Evolutionary conservation across 306 rosid genomes (phyloP).

Genomic region (Rosa chinensis): DNA sequence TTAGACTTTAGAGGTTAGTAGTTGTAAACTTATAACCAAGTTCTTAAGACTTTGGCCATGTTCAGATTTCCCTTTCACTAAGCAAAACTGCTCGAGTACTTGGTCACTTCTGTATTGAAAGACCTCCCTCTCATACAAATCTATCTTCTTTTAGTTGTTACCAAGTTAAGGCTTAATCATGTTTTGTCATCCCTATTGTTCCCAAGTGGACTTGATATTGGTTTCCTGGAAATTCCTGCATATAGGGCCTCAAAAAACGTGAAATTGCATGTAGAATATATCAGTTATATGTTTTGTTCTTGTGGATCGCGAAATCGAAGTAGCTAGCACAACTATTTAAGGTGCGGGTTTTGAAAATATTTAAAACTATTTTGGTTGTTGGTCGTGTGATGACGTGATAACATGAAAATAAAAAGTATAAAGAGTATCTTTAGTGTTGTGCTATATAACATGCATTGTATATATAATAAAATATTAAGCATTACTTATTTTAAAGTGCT

Average conservation of each 20-base stretch:
- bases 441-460: no score
- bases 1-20: neutral
- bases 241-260: neutral
- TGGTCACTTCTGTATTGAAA: neutral
- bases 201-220: constrained; percentile 12
- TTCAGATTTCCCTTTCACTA: constrained; percentile 10
- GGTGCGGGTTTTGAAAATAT: no score
- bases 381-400: no score
- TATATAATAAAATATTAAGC: no score
- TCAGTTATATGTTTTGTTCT: neutral
- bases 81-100: constrained; percentile 4
- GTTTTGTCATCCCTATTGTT: constrained; percentile 5
- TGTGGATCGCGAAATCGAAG: neutral
- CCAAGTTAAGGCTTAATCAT: neutral
- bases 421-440: no score
- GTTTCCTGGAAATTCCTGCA: neutral
- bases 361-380: no score
- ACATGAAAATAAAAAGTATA: no score
- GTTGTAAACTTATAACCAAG: neutral
- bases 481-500: no score
- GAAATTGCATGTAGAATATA: neutral
- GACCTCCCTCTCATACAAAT: neutral
- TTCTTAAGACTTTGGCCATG: neutral
- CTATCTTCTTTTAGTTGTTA: constrained; percentile 8
- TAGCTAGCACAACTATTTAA: no score